Evolutionary conservation across 139 green algal species (phyloP).

Genomic region (Volvox africanus): DNA sequence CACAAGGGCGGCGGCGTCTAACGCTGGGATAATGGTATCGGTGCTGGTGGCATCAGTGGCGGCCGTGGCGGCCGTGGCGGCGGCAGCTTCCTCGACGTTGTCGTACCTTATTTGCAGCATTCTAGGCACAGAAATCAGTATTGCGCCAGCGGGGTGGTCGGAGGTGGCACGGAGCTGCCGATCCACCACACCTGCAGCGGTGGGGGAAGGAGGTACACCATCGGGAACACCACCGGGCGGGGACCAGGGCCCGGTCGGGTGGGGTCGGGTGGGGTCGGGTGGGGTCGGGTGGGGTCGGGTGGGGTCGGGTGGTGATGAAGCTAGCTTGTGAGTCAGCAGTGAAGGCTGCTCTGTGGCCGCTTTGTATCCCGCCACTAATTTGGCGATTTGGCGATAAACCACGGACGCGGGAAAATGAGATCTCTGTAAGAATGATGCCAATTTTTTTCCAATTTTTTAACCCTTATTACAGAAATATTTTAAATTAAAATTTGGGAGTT

Average conservation of each 20-base stretch:
- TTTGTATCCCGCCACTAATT: no score
- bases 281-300: neutral
- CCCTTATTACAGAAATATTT: no score
- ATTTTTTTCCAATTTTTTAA: no score
- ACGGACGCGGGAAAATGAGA: no score
- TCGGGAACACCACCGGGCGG: no score
- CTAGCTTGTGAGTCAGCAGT: neutral
- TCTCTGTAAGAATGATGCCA: no score
- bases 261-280: neutral
- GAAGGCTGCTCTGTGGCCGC: neutral
- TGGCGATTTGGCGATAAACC: no score
- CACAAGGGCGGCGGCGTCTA: neutral
- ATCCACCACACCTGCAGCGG: neutral
- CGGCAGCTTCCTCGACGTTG: constrained; percentile 1
- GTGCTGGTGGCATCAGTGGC: neutral
- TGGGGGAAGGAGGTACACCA: neutral
- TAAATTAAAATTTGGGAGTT: no score
- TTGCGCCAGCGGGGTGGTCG: constrained; percentile 2
- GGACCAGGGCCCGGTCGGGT: neutral
- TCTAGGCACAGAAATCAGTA: constrained; percentile 5
- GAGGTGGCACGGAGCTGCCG: neutral
- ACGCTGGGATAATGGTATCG: neutral
- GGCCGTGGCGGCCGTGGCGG: neutral
- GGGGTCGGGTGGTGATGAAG: neutral
- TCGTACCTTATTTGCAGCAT: neutral